Percentiles rank a stretch among this genome's conserved stretches.
Conservation (phyloP, 2,329 filamentous ascomycete species). For the Dothistroma pini region DNA sequence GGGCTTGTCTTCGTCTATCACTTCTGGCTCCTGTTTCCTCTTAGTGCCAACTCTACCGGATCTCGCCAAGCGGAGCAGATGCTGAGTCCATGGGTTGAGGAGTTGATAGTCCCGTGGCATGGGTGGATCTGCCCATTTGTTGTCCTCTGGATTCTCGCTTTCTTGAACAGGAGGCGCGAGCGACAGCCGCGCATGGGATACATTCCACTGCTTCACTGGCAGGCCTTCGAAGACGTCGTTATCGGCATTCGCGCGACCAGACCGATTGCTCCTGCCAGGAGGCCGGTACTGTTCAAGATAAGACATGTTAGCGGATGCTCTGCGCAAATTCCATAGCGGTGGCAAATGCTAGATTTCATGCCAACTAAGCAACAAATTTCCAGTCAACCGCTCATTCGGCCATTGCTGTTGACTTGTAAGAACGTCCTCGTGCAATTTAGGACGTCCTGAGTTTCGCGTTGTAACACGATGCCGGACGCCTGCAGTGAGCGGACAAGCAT, state of each 20-base stretch:
- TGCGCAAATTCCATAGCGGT: background rate
- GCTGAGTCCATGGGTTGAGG: conserved; percentile 73
- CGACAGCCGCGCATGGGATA: conserved; percentile 38
- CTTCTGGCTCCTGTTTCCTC: conserved; percentile 54
- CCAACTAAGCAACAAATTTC: background rate
- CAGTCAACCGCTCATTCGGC: background rate
- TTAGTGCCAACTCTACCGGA: conserved; percentile 61
- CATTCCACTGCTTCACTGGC: conserved; percentile 86
- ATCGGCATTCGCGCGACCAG: conserved; percentile 56
- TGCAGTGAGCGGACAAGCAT: conserved; percentile 1
- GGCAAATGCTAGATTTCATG: background rate
- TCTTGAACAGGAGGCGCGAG: conserved; percentile 32
- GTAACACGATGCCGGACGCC: conserved; percentile 1
- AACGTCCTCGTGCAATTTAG: background rate
- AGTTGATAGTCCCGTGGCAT: conserved; percentile 86
- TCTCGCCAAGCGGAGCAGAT: conserved; percentile 75
- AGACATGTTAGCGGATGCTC: conserved; percentile 17
- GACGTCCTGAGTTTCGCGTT: conserved; percentile 2
- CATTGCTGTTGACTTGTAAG: background rate
- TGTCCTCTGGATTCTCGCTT: conserved; percentile 40
- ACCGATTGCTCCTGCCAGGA: conserved; percentile 56
- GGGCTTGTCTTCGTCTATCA: conserved; percentile 58
- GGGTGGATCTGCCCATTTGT: conserved; percentile 74
- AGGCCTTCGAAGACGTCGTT: conserved; percentile 69
- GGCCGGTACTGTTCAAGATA: conserved; percentile 49